phyloP scores from a whole-genome alignment of 345 rosid species.

The Syzygium grande region DNA sequence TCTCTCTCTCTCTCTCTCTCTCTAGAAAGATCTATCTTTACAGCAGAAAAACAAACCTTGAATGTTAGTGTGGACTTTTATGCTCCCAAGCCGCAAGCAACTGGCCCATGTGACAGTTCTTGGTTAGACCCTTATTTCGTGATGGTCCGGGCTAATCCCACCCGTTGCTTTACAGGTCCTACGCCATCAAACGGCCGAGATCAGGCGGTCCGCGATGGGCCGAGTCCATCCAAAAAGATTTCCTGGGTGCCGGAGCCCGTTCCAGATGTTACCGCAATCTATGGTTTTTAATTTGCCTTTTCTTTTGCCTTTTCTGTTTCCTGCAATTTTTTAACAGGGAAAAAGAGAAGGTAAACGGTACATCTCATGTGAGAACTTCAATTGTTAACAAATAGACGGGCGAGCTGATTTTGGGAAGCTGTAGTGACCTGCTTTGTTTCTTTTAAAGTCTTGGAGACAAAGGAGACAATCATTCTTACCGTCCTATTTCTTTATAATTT shows the following conservation, averaged over 20 bases:
- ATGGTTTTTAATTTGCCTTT: background rate
- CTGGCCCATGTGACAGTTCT: background rate
- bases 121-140: background rate
- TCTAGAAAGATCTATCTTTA: background rate
- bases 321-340: background rate
- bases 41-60: background rate
- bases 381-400: background rate
- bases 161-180: background rate
- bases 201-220: background rate
- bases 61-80: background rate
- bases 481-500: background rate
- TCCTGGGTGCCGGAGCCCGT: background rate
- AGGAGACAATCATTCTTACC: background rate
- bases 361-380: background rate
- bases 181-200: background rate
- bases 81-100: background rate
- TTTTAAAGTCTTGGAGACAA: background rate
- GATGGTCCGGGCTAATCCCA: background rate
- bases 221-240: background rate
- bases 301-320: background rate
- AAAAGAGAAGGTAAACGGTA: background rate
- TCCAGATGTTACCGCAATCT: background rate
- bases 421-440: background rate
- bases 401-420: too few relatives aligned
- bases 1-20: background rate